Conservation (phyloP, 2,329 filamentous ascomycete species). For the Botrytis porri region DNA sequence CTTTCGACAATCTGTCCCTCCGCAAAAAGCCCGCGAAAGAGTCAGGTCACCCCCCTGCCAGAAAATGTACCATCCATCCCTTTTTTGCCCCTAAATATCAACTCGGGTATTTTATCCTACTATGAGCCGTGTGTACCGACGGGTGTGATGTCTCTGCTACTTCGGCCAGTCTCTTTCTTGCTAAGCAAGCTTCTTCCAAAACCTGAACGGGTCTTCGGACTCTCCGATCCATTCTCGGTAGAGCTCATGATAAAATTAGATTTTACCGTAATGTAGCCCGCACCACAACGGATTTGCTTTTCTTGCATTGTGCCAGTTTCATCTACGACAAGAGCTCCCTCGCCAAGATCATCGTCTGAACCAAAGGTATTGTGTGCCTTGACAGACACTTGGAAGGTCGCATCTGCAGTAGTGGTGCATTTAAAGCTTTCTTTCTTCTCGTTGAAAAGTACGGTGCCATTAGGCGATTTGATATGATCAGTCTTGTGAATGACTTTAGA, state of each 20-base stretch:
- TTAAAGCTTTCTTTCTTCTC: conserved; percentile 68
- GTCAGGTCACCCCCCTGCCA: background rate
- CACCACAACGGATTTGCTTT: conserved; percentile 72
- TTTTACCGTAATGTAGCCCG: conserved; percentile 68
- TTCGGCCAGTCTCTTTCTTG: conserved; percentile 43
- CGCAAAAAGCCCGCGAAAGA: background rate
- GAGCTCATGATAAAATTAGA: conserved; percentile 65
- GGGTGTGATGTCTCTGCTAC: conserved; percentile 46
- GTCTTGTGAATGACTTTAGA: conserved; percentile 86
- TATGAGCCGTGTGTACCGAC: background rate
- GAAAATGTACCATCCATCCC: background rate
- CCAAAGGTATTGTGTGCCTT: conserved; percentile 84
- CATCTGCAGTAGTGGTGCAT: conserved; percentile 72
- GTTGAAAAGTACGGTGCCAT: conserved; percentile 65
- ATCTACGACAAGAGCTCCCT: conserved; percentile 87
- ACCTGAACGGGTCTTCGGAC: conserved; percentile 41
- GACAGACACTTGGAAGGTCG: conserved; percentile 81
- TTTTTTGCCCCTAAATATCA: background rate
- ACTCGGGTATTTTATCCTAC: background rate
- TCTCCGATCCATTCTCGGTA: conserved; percentile 35
- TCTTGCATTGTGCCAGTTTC: conserved; percentile 67
- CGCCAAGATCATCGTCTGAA: conserved; percentile 78
- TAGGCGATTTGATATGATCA: conserved; percentile 75
- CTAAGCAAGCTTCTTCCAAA: conserved; percentile 54
- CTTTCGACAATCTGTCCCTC: background rate